A percentile compares a stretch with the other conserved stretches of the same genome.
phyloP scores from a whole-genome alignment of 352 stramenopile genomes.

The Phytophthora chlamydospora region DNA sequence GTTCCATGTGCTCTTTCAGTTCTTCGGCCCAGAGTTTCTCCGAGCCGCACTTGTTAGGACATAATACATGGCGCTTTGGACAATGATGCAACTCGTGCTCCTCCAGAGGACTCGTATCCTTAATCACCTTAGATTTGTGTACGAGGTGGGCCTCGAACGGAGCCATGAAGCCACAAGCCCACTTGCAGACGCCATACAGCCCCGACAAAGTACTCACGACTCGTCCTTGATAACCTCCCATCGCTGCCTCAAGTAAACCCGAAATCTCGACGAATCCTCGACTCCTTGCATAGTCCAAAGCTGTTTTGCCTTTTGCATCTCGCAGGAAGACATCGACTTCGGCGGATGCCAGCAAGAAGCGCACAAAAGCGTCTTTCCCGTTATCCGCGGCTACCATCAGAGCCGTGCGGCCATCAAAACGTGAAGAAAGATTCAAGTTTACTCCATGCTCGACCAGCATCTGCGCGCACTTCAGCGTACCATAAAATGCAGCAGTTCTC shows the following conservation, averaged over 20 bases:
- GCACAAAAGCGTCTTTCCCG: conserved; percentile 55
- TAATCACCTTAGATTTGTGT: conserved; percentile 27
- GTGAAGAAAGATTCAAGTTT: conserved; percentile 49
- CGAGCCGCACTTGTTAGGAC: conserved; percentile 31
- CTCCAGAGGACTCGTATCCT: conserved; percentile 44
- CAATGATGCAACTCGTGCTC: conserved; percentile 55
- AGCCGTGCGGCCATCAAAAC: conserved; percentile 43
- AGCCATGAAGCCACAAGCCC: conserved; percentile 68
- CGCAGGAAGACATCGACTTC: conserved; percentile 41
- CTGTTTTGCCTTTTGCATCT: conserved; percentile 45
- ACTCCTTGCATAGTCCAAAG: conserved; percentile 47
- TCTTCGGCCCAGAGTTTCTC: conserved; percentile 53
- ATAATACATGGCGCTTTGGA: conserved; percentile 55
- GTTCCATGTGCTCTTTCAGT: conserved; percentile 39
- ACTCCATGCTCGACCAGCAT: conserved; percentile 59
- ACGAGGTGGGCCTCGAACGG: conserved; percentile 35
- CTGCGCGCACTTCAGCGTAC: conserved; percentile 56
- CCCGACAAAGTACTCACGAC: conserved; percentile 45
- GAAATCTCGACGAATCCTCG: conserved; percentile 39
- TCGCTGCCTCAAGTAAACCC: conserved; percentile 49
- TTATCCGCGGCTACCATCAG: conserved; percentile 67
- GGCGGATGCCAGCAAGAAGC: conserved; percentile 52
- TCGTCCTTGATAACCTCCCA: conserved; percentile 46
- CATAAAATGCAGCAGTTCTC: conserved; percentile 46
- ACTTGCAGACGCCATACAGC: conserved; percentile 64